Conservation (phyloP, 1,284 basidiomycete genomes). For the Tetrapyrgos nigripes region DNA sequence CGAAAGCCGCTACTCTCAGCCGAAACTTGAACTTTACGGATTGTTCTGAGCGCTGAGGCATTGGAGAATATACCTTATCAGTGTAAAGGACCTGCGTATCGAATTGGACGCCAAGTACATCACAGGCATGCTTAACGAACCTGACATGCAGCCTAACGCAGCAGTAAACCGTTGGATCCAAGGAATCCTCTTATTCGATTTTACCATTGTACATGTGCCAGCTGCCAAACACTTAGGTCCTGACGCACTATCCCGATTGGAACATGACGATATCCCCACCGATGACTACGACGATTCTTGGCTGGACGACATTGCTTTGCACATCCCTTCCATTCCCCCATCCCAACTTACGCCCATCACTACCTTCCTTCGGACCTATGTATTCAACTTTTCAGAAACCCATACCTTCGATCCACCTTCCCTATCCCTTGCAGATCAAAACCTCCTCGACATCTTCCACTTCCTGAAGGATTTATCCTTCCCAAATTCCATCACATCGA, state of each 20-base stretch:
- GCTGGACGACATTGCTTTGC: neutral
- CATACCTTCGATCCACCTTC: too few species aligned
- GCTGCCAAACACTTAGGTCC: slow-evolving; percentile 3
- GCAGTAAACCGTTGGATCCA: slow-evolving; percentile 3
- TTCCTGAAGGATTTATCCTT: too few species aligned
- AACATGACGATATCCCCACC: neutral
- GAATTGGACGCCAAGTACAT: slow-evolving; percentile 8
- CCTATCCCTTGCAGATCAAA: too few species aligned
- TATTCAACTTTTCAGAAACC: too few species aligned
- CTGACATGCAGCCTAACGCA: slow-evolving; percentile 4
- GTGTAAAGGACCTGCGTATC: too few species aligned
- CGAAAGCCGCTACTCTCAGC: slow-evolving; percentile 43
- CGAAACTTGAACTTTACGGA: slow-evolving; percentile 25
- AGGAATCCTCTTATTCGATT: slow-evolving; percentile 7
- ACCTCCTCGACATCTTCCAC: too few species aligned
- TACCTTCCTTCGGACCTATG: neutral
- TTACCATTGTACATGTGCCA: slow-evolving; percentile 1
- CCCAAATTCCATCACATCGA: too few species aligned
- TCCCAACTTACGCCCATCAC: neutral
- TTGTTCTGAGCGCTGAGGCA: neutral
- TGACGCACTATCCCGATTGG: slow-evolving; percentile 7
- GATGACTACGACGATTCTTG: slow-evolving; percentile 3
- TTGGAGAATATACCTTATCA: neutral
- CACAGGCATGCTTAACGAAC: neutral
- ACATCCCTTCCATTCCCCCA: neutral